phyloP scores from a whole-genome alignment of 1,284 basidiomycete species.

The Ceratobasidium sp. region DNA sequence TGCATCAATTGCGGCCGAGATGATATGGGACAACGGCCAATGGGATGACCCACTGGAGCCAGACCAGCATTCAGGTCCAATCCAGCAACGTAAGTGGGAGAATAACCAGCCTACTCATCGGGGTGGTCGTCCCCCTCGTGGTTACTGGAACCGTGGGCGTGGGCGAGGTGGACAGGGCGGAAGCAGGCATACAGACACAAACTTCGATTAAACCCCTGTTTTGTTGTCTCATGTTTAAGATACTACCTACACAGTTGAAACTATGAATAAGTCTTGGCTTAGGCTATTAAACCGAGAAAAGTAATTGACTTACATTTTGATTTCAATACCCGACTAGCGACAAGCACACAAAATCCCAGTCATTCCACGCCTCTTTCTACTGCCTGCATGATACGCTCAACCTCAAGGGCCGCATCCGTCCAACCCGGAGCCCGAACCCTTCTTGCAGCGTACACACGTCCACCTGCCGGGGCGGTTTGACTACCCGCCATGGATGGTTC shows the following conservation, averaged over 20 bases:
- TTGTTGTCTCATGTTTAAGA: neutral
- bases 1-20: neutral
- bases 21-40: neutral
- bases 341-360: neutral
- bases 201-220: neutral
- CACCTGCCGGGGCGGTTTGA: neutral
- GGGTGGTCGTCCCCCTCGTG: neutral
- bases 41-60: slow-evolving; percentile 37
- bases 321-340: slow-evolving; percentile 7
- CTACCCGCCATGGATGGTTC: neutral
- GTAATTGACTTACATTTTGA: neutral
- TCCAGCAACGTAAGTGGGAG: slow-evolving; percentile 23
- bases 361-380: slow-evolving; percentile 14
- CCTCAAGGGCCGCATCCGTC: slow-evolving; percentile 32
- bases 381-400: slow-evolving; percentile 23
- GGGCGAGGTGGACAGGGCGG: neutral
- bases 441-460: slow-evolving; percentile 31
- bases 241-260: neutral
- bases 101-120: neutral
- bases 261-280: neutral
- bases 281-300: no score
- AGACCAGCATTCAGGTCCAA: neutral
- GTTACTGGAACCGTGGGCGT: slow-evolving; percentile 14
- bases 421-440: slow-evolving; percentile 32
- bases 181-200: neutral